Percentiles rank a stretch among this genome's conserved stretches.
These are phyloP conservation scores for Withania somnifera DNA, from an alignment of 305 asterid genomes.

Conservation along the genomic window DNA sequence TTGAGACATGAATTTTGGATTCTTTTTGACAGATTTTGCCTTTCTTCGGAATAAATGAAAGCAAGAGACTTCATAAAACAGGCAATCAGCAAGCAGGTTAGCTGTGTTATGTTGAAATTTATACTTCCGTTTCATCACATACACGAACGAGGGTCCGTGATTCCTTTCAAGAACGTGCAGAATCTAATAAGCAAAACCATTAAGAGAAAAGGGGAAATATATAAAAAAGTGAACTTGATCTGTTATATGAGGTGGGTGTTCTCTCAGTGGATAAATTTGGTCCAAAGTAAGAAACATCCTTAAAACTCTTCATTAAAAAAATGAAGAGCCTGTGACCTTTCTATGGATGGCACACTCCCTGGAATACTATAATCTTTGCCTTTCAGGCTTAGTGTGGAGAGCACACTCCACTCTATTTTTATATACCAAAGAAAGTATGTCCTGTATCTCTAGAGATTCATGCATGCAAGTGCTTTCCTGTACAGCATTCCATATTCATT, in stretches of 20 bases:
- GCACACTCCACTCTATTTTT: conserved; percentile 19
- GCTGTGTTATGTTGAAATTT: too few relatives aligned
- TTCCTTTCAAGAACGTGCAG: too few relatives aligned
- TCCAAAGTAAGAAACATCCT: not conserved
- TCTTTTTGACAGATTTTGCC: too few relatives aligned
- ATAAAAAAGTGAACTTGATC: not conserved
- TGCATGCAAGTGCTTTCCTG: conserved; percentile 21
- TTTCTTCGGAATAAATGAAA: too few relatives aligned
- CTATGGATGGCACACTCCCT: conserved; percentile 30
- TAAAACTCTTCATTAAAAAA: not conserved
- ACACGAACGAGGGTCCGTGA: too few relatives aligned
- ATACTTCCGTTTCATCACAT: too few relatives aligned
- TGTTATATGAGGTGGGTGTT: not conserved
- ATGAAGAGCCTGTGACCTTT: conserved; percentile 17
- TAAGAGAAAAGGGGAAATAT: not conserved
- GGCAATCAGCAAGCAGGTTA: too few relatives aligned
- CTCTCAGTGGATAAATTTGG: not conserved
- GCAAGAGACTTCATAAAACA: too few relatives aligned
- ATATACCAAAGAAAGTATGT: conserved; percentile 1
- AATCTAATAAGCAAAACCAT: too few relatives aligned
- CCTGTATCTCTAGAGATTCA: conserved; percentile 7
- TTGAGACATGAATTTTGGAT: too few relatives aligned
- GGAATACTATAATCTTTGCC: conserved; percentile 11
- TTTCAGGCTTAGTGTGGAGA: conserved; percentile 17
- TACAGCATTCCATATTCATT: conserved; percentile 18